Conservation (phyloP, 78 protist species). For the Chrysochromulina parva region DNA sequence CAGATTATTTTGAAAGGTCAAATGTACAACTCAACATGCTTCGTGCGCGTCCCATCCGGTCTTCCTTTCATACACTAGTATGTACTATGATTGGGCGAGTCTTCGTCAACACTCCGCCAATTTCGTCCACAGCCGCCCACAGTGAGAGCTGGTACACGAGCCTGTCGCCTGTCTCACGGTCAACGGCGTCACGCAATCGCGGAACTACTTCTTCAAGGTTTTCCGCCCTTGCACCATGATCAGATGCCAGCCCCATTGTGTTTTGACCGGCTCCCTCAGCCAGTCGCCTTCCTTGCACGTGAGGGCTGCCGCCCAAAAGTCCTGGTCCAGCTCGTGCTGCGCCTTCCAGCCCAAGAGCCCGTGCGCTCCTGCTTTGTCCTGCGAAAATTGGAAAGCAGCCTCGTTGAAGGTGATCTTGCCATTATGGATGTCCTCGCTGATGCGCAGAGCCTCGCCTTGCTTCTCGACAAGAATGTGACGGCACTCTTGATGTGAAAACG, state of each 20-base stretch:
- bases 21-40: too few relatives aligned
- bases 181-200: too few relatives aligned
- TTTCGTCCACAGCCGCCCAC: too few relatives aligned
- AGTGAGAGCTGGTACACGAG: too few relatives aligned
- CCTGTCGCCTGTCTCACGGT: too few relatives aligned
- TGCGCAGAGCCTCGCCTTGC: not conserved
- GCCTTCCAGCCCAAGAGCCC: not conserved
- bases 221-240: slow-evolving; percentile 5
- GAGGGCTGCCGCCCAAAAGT: slow-evolving; percentile 3
- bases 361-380: not conserved
- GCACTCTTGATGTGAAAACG: not conserved
- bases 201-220: not conserved
- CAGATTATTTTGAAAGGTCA: too few relatives aligned
- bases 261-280: slow-evolving; percentile 13
- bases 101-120: too few relatives aligned
- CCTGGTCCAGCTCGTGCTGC: slow-evolving; percentile 4
- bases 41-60: too few relatives aligned
- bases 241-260: slow-evolving; percentile 18
- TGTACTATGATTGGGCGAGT: too few relatives aligned
- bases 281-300: slow-evolving; percentile 20
- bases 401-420: not conserved
- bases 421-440: not conserved
- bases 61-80: too few relatives aligned
- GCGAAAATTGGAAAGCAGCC: not conserved
- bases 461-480: not conserved